A percentile compares a stretch with the other conserved stretches of the same genome.
Evolutionary conservation across 306 rosid species (phyloP).

Genomic region (Ormosia semicastrata): DNA sequence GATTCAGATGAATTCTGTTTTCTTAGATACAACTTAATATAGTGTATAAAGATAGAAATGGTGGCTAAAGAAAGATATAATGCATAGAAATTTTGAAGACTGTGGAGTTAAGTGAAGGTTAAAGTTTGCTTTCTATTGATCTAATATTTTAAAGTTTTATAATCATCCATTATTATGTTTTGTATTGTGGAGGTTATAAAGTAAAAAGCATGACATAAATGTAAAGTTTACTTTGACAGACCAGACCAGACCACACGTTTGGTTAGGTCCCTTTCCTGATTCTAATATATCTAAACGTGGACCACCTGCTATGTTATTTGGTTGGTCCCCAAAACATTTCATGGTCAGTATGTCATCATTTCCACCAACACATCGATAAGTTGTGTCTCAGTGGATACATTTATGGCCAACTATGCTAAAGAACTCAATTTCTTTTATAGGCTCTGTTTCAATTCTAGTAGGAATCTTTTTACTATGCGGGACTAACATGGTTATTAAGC

Average conservation of each 20-base stretch:
- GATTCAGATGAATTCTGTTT: conserved; percentile 18
- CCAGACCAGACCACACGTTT: conserved; percentile 26
- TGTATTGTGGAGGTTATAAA: conserved; percentile 41
- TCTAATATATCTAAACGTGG: conserved; percentile 45
- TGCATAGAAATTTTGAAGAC: no score
- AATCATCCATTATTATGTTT: conserved; percentile 23
- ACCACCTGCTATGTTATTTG: conserved; percentile 54
- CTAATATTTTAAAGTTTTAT: background rate
- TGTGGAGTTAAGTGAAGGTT: background rate
- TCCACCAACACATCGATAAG: conserved; percentile 70
- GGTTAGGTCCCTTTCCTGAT: conserved; percentile 38
- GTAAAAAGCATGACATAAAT: conserved; percentile 24
- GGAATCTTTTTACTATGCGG: conserved; percentile 25
- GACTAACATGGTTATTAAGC: conserved; percentile 28
- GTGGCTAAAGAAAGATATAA: background rate
- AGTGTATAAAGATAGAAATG: background rate
- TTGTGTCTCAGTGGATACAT: conserved; percentile 67
- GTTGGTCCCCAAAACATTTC: conserved; percentile 76
- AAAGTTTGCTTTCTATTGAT: background rate
- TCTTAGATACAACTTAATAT: background rate
- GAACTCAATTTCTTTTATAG: conserved; percentile 32
- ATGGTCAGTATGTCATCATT: conserved; percentile 56
- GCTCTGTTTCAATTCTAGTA: background rate
- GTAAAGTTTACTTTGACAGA: conserved; percentile 36
- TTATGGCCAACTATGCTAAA: conserved; percentile 56